Evolutionary conservation across 1,139 yeast species (phyloP).

Genomic region (Pichia sp.): DNA sequence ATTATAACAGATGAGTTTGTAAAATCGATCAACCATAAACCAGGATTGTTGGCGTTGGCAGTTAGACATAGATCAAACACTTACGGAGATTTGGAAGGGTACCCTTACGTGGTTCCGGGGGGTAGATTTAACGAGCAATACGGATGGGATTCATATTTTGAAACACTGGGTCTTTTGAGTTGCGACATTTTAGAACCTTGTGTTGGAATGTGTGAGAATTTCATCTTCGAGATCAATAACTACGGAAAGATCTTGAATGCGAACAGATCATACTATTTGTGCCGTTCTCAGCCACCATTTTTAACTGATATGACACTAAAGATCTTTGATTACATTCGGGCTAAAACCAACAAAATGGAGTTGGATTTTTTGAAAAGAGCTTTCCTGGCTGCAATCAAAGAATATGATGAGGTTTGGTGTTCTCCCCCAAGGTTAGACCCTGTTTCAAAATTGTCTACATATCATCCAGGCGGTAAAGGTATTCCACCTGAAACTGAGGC

Average conservation of each 20-base stretch:
- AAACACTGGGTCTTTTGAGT: conserved; percentile 72
- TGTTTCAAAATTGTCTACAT: conserved; percentile 80
- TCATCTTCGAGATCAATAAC: conserved; percentile 81
- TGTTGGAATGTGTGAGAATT: conserved; percentile 88
- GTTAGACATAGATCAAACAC: conserved; percentile 38
- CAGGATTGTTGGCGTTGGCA: conserved; percentile 84
- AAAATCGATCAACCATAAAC: conserved; percentile 70
- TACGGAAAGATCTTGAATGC: conserved; percentile 95
- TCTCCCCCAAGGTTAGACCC: conserved; percentile 67
- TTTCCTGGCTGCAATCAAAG: conserved; percentile 76
- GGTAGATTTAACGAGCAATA: conserved; percentile 94
- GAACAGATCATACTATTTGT: conserved; percentile 83
- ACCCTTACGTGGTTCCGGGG: conserved; percentile 94
- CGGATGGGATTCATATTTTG: conserved; percentile 98
- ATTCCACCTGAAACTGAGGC: conserved; percentile 97
- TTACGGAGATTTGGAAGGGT: conserved; percentile 46
- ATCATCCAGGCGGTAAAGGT: conserved; percentile 85
- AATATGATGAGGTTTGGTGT: conserved; percentile 80
- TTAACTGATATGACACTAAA: conserved; percentile 86
- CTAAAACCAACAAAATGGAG: conserved; percentile 21
- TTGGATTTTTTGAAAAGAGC: conserved; percentile 60
- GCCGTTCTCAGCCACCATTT: conserved; percentile 97
- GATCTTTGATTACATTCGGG: conserved; percentile 55
- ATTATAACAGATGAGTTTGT: conserved; percentile 65
- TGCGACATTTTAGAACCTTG: conserved; percentile 68